Evolutionary conservation across 306 rosid genomes (phyloP).

Genomic region (Medicago ruthenica): DNA sequence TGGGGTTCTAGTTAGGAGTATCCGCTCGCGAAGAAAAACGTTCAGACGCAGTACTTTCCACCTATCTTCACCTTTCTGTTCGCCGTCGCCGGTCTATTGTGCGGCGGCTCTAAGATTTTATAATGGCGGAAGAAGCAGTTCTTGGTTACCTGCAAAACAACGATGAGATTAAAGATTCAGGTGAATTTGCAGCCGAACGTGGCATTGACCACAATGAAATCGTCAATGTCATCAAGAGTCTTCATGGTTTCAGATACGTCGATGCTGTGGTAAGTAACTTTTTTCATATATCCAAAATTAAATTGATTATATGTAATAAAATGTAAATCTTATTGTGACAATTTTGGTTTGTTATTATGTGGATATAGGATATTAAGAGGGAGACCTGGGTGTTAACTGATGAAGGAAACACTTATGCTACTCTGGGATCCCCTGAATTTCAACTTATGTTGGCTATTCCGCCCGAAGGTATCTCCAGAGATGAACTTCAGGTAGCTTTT

Average conservation of each 20-base stretch:
- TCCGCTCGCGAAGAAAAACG: too few relatives aligned
- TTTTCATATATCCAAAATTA: background rate
- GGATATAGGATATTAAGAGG: constrained; percentile 71
- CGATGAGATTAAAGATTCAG: constrained; percentile 69
- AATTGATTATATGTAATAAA: background rate
- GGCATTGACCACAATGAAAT: constrained; percentile 57
- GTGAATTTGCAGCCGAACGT: constrained; percentile 63
- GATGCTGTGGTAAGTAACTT: constrained; percentile 58
- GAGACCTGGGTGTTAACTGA: constrained; percentile 79
- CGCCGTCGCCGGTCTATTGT: background rate
- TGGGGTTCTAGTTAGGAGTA: too few relatives aligned
- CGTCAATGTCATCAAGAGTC: constrained; percentile 15
- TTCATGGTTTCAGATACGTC: constrained; percentile 58
- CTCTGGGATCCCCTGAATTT: constrained; percentile 79
- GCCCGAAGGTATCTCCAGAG: constrained; percentile 77
- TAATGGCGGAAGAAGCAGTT: constrained; percentile 78
- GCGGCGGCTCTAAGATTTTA: background rate
- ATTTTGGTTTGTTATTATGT: background rate
- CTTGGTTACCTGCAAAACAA: constrained; percentile 64
- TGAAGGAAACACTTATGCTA: constrained; percentile 75
- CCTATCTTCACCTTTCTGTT: too few relatives aligned
- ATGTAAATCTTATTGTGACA: background rate
- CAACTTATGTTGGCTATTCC: constrained; percentile 76
- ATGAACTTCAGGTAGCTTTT: constrained; percentile 69
- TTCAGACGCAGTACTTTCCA: too few relatives aligned